These are phyloP conservation scores for Eucalyptus cladocalyx DNA, from an alignment of 345 rosid species.

Conservation along the genomic window DNA sequence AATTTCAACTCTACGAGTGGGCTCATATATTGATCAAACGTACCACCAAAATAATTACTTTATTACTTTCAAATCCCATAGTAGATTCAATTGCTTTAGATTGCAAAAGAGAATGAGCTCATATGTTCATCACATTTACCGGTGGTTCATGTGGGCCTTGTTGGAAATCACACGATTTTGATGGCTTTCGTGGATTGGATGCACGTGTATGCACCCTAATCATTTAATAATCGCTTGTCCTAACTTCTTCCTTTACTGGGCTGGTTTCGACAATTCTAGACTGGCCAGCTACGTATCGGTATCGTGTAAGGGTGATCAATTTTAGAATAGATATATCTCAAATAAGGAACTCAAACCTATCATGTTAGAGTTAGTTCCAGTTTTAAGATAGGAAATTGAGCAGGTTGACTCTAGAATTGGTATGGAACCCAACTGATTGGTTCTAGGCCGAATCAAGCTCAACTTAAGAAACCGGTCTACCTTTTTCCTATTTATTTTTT, in stretches of 20 bases:
- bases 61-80: neutral
- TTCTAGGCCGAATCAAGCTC: neutral
- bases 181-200: neutral
- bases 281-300: neutral
- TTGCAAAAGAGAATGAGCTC: neutral
- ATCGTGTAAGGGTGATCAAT: neutral
- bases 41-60: neutral
- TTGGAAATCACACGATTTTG: neutral
- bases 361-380: neutral
- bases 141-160: neutral
- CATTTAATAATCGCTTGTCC: neutral
- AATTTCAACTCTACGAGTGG: neutral
- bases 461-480: neutral
- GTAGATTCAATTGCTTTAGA: neutral
- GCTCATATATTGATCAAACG: neutral
- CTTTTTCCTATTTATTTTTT: neutral
- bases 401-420: neutral
- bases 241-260: neutral
- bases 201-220: neutral
- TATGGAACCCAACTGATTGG: neutral
- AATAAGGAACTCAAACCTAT: neutral
- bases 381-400: no score
- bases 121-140: neutral
- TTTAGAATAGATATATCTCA: neutral
- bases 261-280: neutral